Evolutionary conservation across 768 basidiomycete genomes (phyloP), one percentile per base, ranked within the genome.

Genomic region (Kwoniella heveanensis): DNA sequence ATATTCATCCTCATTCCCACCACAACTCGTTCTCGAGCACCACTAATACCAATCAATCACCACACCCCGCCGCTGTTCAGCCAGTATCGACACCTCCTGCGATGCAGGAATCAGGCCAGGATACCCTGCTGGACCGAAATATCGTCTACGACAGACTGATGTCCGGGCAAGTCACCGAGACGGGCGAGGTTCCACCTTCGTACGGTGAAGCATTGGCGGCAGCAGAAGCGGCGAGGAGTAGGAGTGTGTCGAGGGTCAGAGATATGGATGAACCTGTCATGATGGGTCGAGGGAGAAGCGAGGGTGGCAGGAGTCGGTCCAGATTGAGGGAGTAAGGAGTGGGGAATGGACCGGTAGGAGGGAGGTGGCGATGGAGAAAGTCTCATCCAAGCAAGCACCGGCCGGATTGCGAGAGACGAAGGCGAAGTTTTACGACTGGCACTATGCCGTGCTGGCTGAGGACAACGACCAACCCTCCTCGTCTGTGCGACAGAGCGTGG

Each of bases 131-230:
- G 21, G 80, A 81, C 60, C 69, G 80, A 44, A 81, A 78, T 60
- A 74, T 80, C 15, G 84, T 88, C 62, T 92, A 89, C 71, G 92
- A 92, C 75, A 84, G 88, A 25, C 84, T 96, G 21, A 84, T 96
- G 39, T 85, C 89, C 12, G 93, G 94, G 24, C 87, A 88, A 77
- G 89, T 90, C 77, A 89, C 85, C 51, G 88, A 89, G 71, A 82
- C 83, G 17, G 93, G 93, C 7, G 92, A 96, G 77, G 85, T 85
- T 8, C 93, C 94, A 0, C 94, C 94, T 2, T 82, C 86, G n/a
- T 92, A 93, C 75, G 78, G 74, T 0, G 78, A 81, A 22, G 80
- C 71, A 4, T 59, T 79, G 50, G 66, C 66, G 24, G 47, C 55
- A 44, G 65, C 53, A 3, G 61, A 54, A 4, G 52, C 58, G 29